Evolutionary conservation across 164 flowering plant species (phyloP), one percentile per base, ranked within the genome.

Genomic region (Aristolochia californica): DNA sequence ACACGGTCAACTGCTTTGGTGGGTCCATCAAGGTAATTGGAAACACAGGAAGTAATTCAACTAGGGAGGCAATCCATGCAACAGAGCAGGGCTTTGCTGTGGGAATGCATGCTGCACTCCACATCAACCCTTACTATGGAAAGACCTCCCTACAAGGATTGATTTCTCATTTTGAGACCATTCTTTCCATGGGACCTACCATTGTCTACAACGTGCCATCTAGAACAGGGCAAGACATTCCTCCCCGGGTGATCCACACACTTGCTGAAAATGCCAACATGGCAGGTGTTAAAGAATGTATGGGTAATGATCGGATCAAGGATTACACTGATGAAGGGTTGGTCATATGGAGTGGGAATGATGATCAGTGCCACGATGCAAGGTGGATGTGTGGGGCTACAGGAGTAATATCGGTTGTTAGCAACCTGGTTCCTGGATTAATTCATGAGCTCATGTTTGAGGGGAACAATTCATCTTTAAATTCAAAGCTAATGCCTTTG

Each of bases 21-120:
- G 81, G 77, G 28, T 73, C 80, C n/a, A 68, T 90, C 56, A 87
- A 90, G 59, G 97, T 90, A 28, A 85, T 90, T 66, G 97, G 97
- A 17, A 90, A 90, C 72, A 85, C 94, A 10, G 94, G 97, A 67
- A 90, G 97, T 63, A 85, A 87, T 77, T 90, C 91, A 11, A 90
- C 95, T 0, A 59, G 91, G 60, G 97, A 90, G 79, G 97, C 97
- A 43, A 81, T 90, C 48, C 95, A 83, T 73, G 95, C 97, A 14
- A 80, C 94, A 12, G 95, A 90, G 52, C 94, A 87, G 45, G 97
- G 94, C 27, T 90, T 85, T 76, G 93, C 93, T 43, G 95, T 85
- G 30, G 97, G 97, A 48, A 90, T 90, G 91, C 91, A 90, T 62
- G 97, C 91, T 16, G 88, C 95, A 4, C 87, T 87, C 53, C 97